A percentile compares a stretch with the other conserved stretches of the same genome.
phyloP scores from a whole-genome alignment of 2,329 filamentous ascomycete species.

The Tolypocladium cylindrosporum region DNA sequence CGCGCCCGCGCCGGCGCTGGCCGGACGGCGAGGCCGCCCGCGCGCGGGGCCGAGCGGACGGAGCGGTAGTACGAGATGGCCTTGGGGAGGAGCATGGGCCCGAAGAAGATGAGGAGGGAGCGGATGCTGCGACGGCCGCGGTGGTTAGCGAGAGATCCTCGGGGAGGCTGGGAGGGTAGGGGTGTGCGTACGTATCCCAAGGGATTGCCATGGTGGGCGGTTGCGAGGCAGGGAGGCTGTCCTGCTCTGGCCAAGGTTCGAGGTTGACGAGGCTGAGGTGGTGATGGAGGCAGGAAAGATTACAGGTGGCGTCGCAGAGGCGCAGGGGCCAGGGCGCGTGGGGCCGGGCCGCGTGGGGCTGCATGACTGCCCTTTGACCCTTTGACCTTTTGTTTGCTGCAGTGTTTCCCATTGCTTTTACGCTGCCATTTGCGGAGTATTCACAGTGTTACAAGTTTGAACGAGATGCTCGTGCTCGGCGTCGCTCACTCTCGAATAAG shows the following conservation, averaged over 20 bases:
- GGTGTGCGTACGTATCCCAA: slow-evolving; percentile 8
- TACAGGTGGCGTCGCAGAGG: neutral
- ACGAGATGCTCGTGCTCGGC: too few relatives aligned
- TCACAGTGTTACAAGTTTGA: neutral
- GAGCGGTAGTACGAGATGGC: slow-evolving; percentile 55
- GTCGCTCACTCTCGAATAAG: neutral
- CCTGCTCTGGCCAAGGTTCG: neutral
- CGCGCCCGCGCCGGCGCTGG: too few relatives aligned
- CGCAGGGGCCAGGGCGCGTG: neutral
- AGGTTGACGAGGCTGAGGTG: neutral
- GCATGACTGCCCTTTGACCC: neutral
- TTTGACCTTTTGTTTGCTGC: neutral
- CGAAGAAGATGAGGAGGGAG: slow-evolving; percentile 52
- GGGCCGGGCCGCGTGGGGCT: neutral
- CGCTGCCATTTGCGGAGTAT: neutral
- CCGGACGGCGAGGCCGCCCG: too few relatives aligned
- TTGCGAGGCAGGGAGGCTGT: neutral
- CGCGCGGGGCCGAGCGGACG: slow-evolving; percentile 25
- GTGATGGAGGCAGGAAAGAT: neutral
- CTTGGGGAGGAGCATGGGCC: slow-evolving; percentile 61
- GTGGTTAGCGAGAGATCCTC: neutral
- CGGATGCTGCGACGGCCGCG: slow-evolving; percentile 31
- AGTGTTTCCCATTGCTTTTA: neutral
- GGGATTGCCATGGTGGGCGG: slow-evolving; percentile 1
- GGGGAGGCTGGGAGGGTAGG: neutral